Evolutionary conservation across 306 rosid genomes (phyloP).

Genomic region (Dalbergia cultrata): DNA sequence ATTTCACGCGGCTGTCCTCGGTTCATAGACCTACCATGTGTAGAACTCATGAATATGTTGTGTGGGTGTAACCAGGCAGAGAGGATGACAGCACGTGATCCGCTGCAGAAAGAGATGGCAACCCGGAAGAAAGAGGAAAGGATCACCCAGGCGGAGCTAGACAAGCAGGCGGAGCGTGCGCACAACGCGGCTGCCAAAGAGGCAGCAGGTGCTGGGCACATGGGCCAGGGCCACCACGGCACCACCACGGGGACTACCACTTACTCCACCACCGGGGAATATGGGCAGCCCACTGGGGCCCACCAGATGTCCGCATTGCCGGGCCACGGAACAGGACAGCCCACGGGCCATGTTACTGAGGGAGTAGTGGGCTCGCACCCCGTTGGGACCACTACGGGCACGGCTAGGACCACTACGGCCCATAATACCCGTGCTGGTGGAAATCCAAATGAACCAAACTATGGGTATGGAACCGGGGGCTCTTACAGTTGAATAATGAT

Average conservation of each 20-base stretch:
- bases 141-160: constrained; percentile 61
- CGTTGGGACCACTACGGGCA: constrained; percentile 52
- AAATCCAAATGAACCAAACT: constrained; percentile 36
- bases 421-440: constrained; percentile 53
- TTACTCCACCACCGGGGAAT: constrained; percentile 53
- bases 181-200: constrained; percentile 57
- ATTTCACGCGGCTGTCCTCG: too few species aligned
- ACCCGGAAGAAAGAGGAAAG: constrained; percentile 57
- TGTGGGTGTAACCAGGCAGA: constrained; percentile 52
- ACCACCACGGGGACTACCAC: constrained; percentile 46
- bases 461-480: constrained; percentile 60
- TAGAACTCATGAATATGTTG: background rate
- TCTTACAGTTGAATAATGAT: constrained; percentile 28
- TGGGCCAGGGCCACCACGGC: constrained; percentile 8
- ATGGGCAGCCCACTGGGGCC: constrained; percentile 55
- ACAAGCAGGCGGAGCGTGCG: constrained; percentile 62
- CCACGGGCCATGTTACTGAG: constrained; percentile 49
- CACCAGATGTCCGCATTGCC: constrained; percentile 64
- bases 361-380: constrained; percentile 67
- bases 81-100: constrained; percentile 60
- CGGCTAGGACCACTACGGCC: constrained; percentile 50
- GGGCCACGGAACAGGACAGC: constrained; percentile 65
- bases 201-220: background rate
- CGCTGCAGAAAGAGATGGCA: constrained; percentile 70
- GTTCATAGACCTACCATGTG: background rate